These are phyloP conservation scores for Apiospora aurea DNA, from an alignment of 2,329 filamentous ascomycete genomes.

Conservation along the genomic window DNA sequence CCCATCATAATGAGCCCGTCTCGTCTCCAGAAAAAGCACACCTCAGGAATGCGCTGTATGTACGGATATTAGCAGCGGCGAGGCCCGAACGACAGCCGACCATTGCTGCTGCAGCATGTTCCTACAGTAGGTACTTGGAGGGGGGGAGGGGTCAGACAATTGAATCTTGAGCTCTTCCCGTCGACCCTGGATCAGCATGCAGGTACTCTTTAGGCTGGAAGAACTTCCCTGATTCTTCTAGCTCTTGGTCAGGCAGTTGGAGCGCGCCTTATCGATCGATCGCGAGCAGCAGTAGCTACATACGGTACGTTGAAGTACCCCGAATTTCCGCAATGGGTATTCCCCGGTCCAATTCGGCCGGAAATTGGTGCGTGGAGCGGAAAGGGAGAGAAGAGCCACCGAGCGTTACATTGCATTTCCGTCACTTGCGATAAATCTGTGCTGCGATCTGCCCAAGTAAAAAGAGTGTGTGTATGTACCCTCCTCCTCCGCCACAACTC, in stretches of 20 bases:
- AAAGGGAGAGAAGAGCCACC: not conserved
- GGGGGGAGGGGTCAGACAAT: not conserved
- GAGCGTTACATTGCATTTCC: constrained; percentile 21
- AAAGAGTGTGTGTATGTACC: not conserved
- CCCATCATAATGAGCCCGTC: constrained; percentile 15
- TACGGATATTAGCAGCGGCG: constrained; percentile 4
- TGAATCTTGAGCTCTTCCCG: not conserved
- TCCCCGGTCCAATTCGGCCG: constrained; percentile 19
- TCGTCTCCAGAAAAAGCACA: constrained; percentile 3
- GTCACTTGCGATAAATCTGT: constrained; percentile 19
- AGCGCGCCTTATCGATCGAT: not conserved
- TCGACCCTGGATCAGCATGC: not conserved
- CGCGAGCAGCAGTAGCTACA: not conserved
- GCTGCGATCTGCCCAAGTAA: constrained; percentile 5
- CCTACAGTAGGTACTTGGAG: not conserved
- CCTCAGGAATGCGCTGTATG: not conserved
- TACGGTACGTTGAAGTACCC: not conserved
- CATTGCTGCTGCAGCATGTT: not conserved
- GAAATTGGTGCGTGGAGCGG: constrained; percentile 18
- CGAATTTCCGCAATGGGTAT: constrained; percentile 1
- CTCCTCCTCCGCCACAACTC: not conserved
- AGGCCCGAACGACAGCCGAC: constrained; percentile 14
- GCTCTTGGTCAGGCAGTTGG: not conserved
- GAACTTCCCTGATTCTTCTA: not conserved
- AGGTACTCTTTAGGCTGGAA: not conserved